These are phyloP conservation scores for Fusarium tupiense DNA, from an alignment of 2,329 filamentous ascomycete genomes.

Conservation along the genomic window DNA sequence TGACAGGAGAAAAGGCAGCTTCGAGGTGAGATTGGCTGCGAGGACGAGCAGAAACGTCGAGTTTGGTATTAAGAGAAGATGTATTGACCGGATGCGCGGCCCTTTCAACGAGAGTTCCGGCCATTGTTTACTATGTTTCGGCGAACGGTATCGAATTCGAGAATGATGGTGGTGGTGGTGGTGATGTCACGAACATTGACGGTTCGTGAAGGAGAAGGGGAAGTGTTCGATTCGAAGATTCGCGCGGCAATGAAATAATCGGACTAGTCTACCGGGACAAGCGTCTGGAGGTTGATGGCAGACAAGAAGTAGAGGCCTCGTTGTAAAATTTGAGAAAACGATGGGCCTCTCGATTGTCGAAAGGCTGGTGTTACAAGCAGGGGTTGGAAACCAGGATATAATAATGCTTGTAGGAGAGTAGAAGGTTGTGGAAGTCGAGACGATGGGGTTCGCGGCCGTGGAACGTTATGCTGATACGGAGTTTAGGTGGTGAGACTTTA, in stretches of 20 bases:
- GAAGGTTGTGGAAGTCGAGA: slow-evolving; percentile 19
- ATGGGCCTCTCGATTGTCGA: slow-evolving; percentile 26
- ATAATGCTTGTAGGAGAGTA: slow-evolving; percentile 20
- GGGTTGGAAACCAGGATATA: slow-evolving; percentile 32
- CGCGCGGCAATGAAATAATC: not conserved
- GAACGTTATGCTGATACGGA: slow-evolving; percentile 18
- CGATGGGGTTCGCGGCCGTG: slow-evolving; percentile 3
- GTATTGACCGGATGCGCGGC: slow-evolving; percentile 15
- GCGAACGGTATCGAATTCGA: slow-evolving; percentile 7
- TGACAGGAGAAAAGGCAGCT: slow-evolving; percentile 82
- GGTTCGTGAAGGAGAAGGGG: slow-evolving; percentile 4
- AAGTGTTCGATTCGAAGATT: not conserved
- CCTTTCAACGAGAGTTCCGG: slow-evolving; percentile 40
- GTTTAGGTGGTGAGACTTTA: slow-evolving; percentile 25
- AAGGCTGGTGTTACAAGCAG: slow-evolving; percentile 36
- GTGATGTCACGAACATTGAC: slow-evolving; percentile 34
- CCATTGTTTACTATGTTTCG: slow-evolving; percentile 34
- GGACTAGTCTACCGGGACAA: not conserved
- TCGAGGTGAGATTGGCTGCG: slow-evolving; percentile 57
- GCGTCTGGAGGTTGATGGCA: not conserved
- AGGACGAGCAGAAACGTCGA: slow-evolving; percentile 32
- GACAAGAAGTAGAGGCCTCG: slow-evolving; percentile 12
- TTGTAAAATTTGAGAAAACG: slow-evolving; percentile 20
- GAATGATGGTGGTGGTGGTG: slow-evolving; percentile 5
- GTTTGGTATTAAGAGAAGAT: slow-evolving; percentile 23